Percentiles rank a stretch among this genome's conserved stretches.
phyloP scores from a whole-genome alignment of 768 basidiomycete species.

The Phallus indusiatus region DNA sequence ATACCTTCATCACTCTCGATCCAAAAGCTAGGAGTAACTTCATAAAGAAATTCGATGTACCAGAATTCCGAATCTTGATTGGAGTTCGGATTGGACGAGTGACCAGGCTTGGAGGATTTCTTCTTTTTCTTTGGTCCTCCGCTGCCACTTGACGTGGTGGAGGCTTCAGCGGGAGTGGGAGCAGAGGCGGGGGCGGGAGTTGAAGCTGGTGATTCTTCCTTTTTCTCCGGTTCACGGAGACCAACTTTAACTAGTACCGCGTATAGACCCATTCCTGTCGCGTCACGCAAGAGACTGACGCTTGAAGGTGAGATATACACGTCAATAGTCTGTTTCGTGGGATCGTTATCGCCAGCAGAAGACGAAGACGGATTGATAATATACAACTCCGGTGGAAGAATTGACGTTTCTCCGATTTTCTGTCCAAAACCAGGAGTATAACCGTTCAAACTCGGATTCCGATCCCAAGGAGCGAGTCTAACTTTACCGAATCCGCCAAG shows the following conservation, averaged over 20 bases:
- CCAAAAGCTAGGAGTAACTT: constrained; percentile 47
- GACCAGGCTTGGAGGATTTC: no score
- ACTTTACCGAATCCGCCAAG: constrained; percentile 36
- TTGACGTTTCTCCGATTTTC: constrained; percentile 20
- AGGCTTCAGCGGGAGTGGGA: no score
- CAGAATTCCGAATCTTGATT: constrained; percentile 29
- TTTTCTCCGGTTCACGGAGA: constrained; percentile 21
- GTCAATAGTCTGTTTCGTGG: constrained; percentile 47
- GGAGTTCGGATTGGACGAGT: no score
- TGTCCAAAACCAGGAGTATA: constrained; percentile 21
- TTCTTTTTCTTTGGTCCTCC: constrained; percentile 15
- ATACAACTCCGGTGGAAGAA: constrained; percentile 14
- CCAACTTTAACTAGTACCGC: constrained; percentile 65
- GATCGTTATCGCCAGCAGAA: constrained; percentile 27
- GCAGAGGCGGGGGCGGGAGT: no score
- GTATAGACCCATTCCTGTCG: constrained; percentile 48
- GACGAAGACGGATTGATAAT: constrained; percentile 9
- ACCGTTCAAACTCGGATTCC: constrained; percentile 31
- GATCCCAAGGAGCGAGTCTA: constrained; percentile 46
- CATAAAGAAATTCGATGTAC: constrained; percentile 50
- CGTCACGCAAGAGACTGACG: constrained; percentile 27
- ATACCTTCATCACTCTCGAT: constrained; percentile 16
- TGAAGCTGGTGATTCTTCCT: constrained; percentile 19
- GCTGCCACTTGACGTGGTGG: constrained; percentile 13
- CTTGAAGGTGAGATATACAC: constrained; percentile 42